These are phyloP conservation scores for Phytophthora hibernalis DNA, from an alignment of 352 stramenopile genomes.

Conservation along the genomic window DNA sequence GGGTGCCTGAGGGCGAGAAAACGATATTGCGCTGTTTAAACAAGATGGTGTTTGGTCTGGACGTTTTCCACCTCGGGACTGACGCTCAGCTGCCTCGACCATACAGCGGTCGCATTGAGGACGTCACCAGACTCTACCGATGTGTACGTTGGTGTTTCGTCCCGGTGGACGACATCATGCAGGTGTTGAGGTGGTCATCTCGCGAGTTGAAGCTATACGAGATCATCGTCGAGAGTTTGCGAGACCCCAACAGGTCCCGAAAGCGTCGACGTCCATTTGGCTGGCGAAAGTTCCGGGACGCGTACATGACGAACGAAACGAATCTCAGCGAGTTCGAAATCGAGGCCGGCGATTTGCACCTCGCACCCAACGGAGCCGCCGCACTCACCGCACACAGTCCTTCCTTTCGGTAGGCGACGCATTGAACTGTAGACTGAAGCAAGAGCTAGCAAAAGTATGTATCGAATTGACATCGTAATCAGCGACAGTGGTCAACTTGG, in stretches of 20 bases:
- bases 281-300: slow-evolving; percentile 25
- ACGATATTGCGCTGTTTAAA: slow-evolving; percentile 49
- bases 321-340: slow-evolving; percentile 69
- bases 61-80: slow-evolving; percentile 12
- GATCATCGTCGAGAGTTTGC: slow-evolving; percentile 41
- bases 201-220: slow-evolving; percentile 60
- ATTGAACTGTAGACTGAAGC: slow-evolving; percentile 4
- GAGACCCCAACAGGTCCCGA: slow-evolving; percentile 21
- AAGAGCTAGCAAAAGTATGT: slow-evolving; percentile 5
- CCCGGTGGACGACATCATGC: slow-evolving; percentile 59
- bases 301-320: slow-evolving; percentile 39
- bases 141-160: slow-evolving; percentile 71
- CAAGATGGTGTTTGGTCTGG: slow-evolving; percentile 42
- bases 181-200: slow-evolving; percentile 44
- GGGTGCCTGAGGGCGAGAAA: slow-evolving; percentile 58
- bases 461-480: slow-evolving; percentile 20
- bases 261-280: slow-evolving; percentile 33
- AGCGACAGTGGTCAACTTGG: slow-evolving; percentile 1
- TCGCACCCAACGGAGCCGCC: slow-evolving; percentile 11
- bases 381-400: slow-evolving; percentile 1
- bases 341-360: slow-evolving; percentile 50
- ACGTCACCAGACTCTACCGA: slow-evolving; percentile 52
- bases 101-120: slow-evolving; percentile 33
- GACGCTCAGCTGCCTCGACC: slow-evolving; percentile 16
- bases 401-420: background rate